Evolutionary conservation across 768 basidiomycete species (phyloP), one percentile per base, ranked within the genome.

Genomic region (Pulveroboletus sp.): DNA sequence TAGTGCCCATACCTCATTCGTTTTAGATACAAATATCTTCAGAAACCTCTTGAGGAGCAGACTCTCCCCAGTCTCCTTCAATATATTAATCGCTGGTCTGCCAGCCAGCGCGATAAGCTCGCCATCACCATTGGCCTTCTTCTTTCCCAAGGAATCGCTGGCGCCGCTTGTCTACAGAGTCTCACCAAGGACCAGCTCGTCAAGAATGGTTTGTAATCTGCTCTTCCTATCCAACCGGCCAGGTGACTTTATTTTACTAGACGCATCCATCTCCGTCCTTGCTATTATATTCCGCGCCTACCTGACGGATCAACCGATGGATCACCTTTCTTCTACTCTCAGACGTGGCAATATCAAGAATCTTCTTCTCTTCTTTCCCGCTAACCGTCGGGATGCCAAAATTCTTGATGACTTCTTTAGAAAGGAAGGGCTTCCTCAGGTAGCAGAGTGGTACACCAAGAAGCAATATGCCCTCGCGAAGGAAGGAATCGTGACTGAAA

Each of bases 371-470:
- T 94, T 97, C 73, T 94, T 97, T 78, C 93, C 94, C 16, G 70
- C 79, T 8, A 87, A 87, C 68, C 90, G 85, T 67, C 83, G 90
- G 50, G 81, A 85, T 40, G 76, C 77, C 56, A 81, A 85, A 60
- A 66, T 74, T 35, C 76, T 97, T 42, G 91, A 94, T 57, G 85
- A 88, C 7, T 85, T 93, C 65, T 97, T 98, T 78, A 89, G 80
- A 70, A 79, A 81, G 49, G 86, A 82, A 50, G 84, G 82, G 17
- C 74, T 97, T 17, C 71, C 83, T 17, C 82, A 84, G 57, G 81
- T 97, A 36, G 85, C 89, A 3, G 95, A 98, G 14, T 97, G 92
- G 91, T 97, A 89, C 79, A 82, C 83, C 39, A 97, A 94, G 78
- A 86, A 84, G 66, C 90, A 93, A 64, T 84, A 84, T 51, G 84